Evolutionary conservation across 768 basidiomycete genomes (phyloP), one percentile per base, ranked within the genome.

Genomic region (Leccinum truebloodii): DNA sequence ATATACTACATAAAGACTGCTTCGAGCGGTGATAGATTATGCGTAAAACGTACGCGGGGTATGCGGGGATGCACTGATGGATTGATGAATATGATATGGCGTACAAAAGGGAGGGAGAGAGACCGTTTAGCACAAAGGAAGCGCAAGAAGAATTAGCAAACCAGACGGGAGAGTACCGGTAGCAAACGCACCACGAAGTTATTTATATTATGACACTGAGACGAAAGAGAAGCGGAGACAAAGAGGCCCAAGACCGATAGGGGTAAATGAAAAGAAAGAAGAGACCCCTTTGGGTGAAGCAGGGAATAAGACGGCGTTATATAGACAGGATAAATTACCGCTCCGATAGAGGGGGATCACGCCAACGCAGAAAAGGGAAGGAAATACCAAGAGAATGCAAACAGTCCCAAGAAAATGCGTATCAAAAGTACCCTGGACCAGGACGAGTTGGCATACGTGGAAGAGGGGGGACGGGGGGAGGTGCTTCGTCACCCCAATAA

Each of bases 321-420:
- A 72, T 74, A 68, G 63, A 72, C 71, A 73, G 1, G 58, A 72
- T 72, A 72, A 74, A 60, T 72, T 73, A 74, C 32, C 60, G 52
- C 37, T 52, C 35, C 18, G 32, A 26, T 49, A 50, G 32, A 53
- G 59, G 46, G 39, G 49, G 16, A 57, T 39, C 60, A 58, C 54
- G 34, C 55, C 58, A 26, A 20, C 41, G 22, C 37, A 55, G 59
- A 46, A 20, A 39, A 18, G 49, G 20, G 20, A 46, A 49, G 54
- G 32, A 18, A 46, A 58, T 48, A 14, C 61, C 64, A 62, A 65
- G 50, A 67, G 50, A 35, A 59, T 28, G 48, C 37, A 56, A 59
- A 32, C 48, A 52, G n/a, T 54, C 56, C 50, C 59, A 54, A 67
- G 32, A 49, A 65, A 32, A 48, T 2, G 18, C 32, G 14, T 34